These are phyloP conservation scores for Echinosophora koreensis DNA, from an alignment of 306 rosid genomes.

Conservation along the genomic window DNA sequence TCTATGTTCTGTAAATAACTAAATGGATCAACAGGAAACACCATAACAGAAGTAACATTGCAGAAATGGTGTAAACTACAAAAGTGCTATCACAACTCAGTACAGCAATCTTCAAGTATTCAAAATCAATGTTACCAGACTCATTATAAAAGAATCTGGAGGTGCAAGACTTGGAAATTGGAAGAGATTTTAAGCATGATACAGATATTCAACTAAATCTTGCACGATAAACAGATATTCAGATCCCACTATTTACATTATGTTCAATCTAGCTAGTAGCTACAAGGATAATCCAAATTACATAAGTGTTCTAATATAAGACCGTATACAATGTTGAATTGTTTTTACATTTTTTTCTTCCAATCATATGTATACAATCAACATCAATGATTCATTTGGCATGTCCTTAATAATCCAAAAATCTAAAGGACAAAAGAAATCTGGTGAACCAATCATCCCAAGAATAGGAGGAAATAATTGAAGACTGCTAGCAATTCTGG, in stretches of 20 bases:
- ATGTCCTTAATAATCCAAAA: conserved; percentile 33
- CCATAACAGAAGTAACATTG: not conserved
- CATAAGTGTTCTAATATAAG: conserved; percentile 29
- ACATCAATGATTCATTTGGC: conserved; percentile 28
- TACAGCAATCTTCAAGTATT: not conserved
- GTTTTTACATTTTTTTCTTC: not conserved
- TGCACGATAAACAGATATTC: conserved; percentile 23
- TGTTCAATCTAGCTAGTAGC: conserved; percentile 42
- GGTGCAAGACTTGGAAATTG: not conserved
- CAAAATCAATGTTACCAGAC: not conserved
- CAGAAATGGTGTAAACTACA: not conserved
- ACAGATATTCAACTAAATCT: not conserved
- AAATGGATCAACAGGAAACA: not conserved
- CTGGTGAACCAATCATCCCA: conserved; percentile 36
- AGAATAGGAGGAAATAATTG: conserved; percentile 24
- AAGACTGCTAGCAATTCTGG: conserved; percentile 61
- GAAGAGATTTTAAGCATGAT: not conserved
- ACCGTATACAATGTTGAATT: conserved; percentile 35
- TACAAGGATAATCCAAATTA: conserved; percentile 36
- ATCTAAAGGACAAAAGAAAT: conserved; percentile 15
- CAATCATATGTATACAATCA: conserved; percentile 27
- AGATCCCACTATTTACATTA: conserved; percentile 38
- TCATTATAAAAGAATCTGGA: not conserved
- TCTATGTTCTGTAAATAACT: not conserved
- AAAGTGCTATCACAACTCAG: not conserved